These are phyloP conservation scores for Brassica cretica DNA, from an alignment of 345 rosid species.

Conservation along the genomic window DNA sequence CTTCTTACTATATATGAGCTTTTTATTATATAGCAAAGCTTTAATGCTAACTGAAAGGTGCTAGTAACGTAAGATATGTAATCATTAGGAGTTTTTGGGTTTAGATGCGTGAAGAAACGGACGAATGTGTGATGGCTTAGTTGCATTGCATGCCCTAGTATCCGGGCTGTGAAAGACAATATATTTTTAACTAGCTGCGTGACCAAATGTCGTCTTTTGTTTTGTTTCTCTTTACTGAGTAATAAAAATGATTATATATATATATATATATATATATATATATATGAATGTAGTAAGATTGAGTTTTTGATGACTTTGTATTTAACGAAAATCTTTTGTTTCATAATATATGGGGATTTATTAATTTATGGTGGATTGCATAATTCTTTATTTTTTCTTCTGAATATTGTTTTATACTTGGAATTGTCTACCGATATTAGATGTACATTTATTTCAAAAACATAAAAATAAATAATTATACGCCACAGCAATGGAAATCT, in stretches of 20 bases:
- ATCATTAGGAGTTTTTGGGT: conserved; percentile 14
- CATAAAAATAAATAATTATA: neutral
- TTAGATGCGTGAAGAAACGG: conserved; percentile 32
- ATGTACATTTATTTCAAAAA: neutral
- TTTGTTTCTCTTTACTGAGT: neutral
- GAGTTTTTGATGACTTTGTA: neutral
- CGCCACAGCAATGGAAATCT: neutral
- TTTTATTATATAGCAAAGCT: conserved; percentile 13
- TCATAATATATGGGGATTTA: neutral
- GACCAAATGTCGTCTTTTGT: no score
- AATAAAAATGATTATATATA: neutral
- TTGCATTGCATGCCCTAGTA: conserved; percentile 21
- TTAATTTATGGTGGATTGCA: no score
- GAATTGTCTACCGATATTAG: neutral
- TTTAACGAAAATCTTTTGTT: neutral
- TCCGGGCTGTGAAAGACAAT: neutral
- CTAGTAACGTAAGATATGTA: conserved; percentile 22
- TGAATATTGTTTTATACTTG: neutral
- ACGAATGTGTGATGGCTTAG: conserved; percentile 11
- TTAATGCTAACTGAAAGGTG: neutral
- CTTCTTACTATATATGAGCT: neutral
- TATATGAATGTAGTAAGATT: neutral
- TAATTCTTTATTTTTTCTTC: neutral
- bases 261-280: no score
- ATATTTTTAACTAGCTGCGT: neutral